Conservation (phyloP, 208 protist genomes). For the Leishmania major region DNA sequence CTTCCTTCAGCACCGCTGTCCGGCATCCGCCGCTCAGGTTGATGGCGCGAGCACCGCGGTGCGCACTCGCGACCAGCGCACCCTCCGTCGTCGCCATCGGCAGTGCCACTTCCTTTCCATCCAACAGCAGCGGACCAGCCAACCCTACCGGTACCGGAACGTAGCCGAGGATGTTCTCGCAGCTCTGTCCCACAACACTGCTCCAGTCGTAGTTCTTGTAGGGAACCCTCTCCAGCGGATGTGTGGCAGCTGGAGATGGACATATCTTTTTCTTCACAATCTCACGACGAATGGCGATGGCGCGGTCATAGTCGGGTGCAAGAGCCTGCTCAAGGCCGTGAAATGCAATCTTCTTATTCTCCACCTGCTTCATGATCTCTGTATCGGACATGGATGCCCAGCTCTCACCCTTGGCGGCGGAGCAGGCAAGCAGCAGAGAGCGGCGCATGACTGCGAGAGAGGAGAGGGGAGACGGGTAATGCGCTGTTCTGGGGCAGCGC, state of each 20-base stretch:
- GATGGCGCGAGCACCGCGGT: slow-evolving; percentile 96
- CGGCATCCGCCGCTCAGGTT: slow-evolving; percentile 89
- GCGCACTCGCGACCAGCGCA: slow-evolving; percentile 95
- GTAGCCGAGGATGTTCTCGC: slow-evolving; percentile 97
- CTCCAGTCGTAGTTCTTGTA: slow-evolving; percentile 91
- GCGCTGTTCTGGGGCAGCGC: neutral
- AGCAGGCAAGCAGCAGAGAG: slow-evolving; percentile 27
- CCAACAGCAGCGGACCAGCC: slow-evolving; percentile 94
- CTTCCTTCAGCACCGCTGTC: slow-evolving; percentile 89
- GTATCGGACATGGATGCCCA: slow-evolving; percentile 71
- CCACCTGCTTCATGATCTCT: slow-evolving; percentile 77
- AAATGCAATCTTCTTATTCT: slow-evolving; percentile 78
- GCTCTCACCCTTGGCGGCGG: slow-evolving; percentile 27
- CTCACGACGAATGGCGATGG: slow-evolving; percentile 83
- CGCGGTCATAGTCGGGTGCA: slow-evolving; percentile 87
- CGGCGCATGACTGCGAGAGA: slow-evolving; percentile 23
- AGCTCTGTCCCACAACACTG: slow-evolving; percentile 92
- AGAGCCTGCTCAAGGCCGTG: slow-evolving; percentile 87
- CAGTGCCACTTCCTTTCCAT: slow-evolving; percentile 88
- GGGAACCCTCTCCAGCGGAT: slow-evolving; percentile 78
- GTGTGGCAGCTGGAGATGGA: slow-evolving; percentile 25
- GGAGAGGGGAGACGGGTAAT: neutral
- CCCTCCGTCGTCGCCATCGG: slow-evolving; percentile 99
- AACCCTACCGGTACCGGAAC: slow-evolving; percentile 96
- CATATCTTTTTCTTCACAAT: slow-evolving; percentile 69